Base-by-base conservation (phyloP, 192 early-diverging fungal species). In the Backusella westeae region DNA sequence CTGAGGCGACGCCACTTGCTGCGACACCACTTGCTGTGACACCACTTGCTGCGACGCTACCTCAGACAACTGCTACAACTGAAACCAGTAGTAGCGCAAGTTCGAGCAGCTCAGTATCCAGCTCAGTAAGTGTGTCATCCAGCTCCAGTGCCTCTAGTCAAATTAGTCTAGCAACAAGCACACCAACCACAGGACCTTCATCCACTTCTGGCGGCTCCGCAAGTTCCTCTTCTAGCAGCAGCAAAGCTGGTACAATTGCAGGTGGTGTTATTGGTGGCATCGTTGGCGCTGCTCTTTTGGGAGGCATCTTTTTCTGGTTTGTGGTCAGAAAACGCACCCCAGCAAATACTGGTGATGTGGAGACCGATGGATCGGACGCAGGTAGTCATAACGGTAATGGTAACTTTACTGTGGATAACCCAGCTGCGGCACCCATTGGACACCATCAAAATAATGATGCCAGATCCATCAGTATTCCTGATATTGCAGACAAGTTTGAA, bases 301-400 rank as follows among this genome's bases (percentile, higher is more conserved):
- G 56, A 4, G 56, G 56, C 29, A 9, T 63, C 56, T 63, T 63
- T 63, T 63, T 63, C 56, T 63, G 56, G 56, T 63, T 63, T 63
- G 56, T 63, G 56, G 3, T 63, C 56, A 29, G 56, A 63, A 63
- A 63, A 29, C 56, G 56, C 7, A 8, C 9, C 1, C 23, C 7
- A 29, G 56, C 23, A 63, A 63, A 63, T 12, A 2, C 12, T 29
- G 56, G 23, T 63, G 56, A 63, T 63, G 26, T 63, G 9, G 56
- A 63, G 56, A 63, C 21, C 56, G 56, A 63, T 29, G 6, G 23
- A 29, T 29, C 56, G 21, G 56, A 63, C 10, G 23, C 23, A 10
- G 26, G 10, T 12, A 63, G 56, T 23, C 23, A 29, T 29, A 23
- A 63, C 29, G 8, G 53, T 56, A 26, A 4, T 63, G 56, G 26